Evolutionary conservation across 352 stramenopile genomes (phyloP).

Genomic region (Phytophthora syringae): DNA sequence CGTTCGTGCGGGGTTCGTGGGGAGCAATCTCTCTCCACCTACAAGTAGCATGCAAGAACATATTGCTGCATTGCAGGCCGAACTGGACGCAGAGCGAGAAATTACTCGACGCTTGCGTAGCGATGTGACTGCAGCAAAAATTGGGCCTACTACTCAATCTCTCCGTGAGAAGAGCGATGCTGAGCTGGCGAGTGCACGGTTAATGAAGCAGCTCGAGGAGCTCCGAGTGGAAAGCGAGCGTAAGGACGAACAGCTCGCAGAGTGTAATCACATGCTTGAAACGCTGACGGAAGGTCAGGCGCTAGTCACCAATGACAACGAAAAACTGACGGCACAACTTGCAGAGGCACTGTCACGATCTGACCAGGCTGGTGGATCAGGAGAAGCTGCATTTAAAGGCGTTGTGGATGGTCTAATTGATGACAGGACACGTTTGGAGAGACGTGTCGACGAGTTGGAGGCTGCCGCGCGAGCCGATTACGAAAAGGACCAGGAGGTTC

Average conservation of each 20-base stretch:
- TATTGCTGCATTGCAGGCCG: slow-evolving; percentile 34
- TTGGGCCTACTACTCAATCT: slow-evolving; percentile 10
- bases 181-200: slow-evolving; percentile 26
- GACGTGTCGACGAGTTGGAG: slow-evolving; percentile 36
- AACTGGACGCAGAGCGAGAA: slow-evolving; percentile 46
- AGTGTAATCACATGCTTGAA: slow-evolving; percentile 55
- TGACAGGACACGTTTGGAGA: slow-evolving; percentile 25
- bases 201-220: slow-evolving; percentile 43
- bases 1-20: neutral
- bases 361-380: slow-evolving; percentile 4
- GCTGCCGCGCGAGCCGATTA: slow-evolving; percentile 28
- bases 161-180: slow-evolving; percentile 30
- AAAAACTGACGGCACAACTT: slow-evolving; percentile 43
- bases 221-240: slow-evolving; percentile 33
- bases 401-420: slow-evolving; percentile 16
- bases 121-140: slow-evolving; percentile 27
- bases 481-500: slow-evolving; percentile 40
- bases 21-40: neutral
- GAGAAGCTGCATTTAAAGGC: slow-evolving; percentile 8
- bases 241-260: slow-evolving; percentile 42
- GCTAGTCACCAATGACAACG: slow-evolving; percentile 45
- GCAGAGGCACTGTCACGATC: slow-evolving; percentile 12
- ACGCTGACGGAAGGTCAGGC: slow-evolving; percentile 34
- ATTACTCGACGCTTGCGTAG: slow-evolving; percentile 29
- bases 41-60: slow-evolving; percentile 12